Evolutionary conservation across 1,284 basidiomycete species (phyloP).

Genomic region (Takashimella tepidaria): DNA sequence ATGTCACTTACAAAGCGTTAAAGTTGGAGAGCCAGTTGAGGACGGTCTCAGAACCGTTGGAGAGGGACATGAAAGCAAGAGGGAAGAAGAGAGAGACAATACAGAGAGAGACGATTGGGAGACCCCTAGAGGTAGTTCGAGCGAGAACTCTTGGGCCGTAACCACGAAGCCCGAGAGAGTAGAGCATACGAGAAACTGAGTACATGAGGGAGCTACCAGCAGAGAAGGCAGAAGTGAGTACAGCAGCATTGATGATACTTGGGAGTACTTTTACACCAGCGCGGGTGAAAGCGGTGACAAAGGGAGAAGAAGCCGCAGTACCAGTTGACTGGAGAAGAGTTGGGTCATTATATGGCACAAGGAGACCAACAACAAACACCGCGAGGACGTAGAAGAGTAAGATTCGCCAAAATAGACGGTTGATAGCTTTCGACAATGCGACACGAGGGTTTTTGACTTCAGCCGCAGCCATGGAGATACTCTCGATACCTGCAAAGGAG

Average conservation of each 20-base stretch:
- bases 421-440: slow-evolving; percentile 28
- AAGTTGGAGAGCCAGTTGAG: slow-evolving; percentile 33
- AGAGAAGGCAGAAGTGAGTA: slow-evolving; percentile 79
- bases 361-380: slow-evolving; percentile 59
- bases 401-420: slow-evolving; percentile 63
- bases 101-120: slow-evolving; percentile 54
- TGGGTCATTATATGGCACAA: slow-evolving; percentile 62
- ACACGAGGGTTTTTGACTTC: slow-evolving; percentile 29
- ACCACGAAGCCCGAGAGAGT: slow-evolving; percentile 67
- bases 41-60: slow-evolving; percentile 23
- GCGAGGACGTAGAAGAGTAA: slow-evolving; percentile 57
- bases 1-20: neutral
- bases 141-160: slow-evolving; percentile 73
- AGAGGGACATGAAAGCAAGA: slow-evolving; percentile 43
- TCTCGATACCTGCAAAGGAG: slow-evolving; percentile 25
- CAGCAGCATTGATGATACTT: slow-evolving; percentile 74
- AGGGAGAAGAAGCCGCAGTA: slow-evolving; percentile 66
- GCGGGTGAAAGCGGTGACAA: slow-evolving; percentile 56
- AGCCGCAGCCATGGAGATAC: slow-evolving; percentile 24
- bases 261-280: slow-evolving; percentile 69
- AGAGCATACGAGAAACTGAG: slow-evolving; percentile 71
- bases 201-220: slow-evolving; percentile 80
- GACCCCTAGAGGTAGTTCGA: slow-evolving; percentile 59
- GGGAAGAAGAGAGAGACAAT: slow-evolving; percentile 25
- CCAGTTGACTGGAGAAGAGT: slow-evolving; percentile 55